Percentiles rank a stretch among this genome's conserved stretches.
phyloP scores from a whole-genome alignment of 1,284 basidiomycete genomes.

The Ceratobasidium papillatum region DNA sequence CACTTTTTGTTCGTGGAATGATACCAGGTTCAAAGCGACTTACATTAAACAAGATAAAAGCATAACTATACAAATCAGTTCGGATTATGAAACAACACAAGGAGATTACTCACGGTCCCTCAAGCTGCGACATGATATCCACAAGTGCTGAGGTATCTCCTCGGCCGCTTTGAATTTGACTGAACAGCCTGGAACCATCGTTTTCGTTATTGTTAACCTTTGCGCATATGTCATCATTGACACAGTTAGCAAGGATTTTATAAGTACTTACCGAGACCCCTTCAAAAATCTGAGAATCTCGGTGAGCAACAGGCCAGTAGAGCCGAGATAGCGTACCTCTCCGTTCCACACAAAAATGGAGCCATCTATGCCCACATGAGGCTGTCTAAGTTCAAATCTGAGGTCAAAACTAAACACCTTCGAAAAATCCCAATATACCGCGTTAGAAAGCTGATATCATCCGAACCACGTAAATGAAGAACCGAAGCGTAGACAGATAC shows the following conservation, averaged over 20 bases:
- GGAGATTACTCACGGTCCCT: slow-evolving; percentile 80
- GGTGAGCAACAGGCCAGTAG: slow-evolving; percentile 9
- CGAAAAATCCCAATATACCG: not conserved
- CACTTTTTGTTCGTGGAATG: slow-evolving; percentile 24
- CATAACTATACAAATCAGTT: slow-evolving; percentile 65
- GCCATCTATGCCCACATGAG: slow-evolving; percentile 64
- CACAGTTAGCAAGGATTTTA: not conserved
- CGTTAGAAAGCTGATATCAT: slow-evolving; percentile 53
- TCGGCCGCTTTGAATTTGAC: slow-evolving; percentile 57
- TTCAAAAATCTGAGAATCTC: slow-evolving; percentile 69
- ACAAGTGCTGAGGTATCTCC: slow-evolving; percentile 55
- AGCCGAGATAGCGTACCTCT: slow-evolving; percentile 65
- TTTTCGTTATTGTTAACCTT: slow-evolving; percentile 67
- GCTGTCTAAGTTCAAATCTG: slow-evolving; percentile 61
- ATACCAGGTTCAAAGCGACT: not conserved
- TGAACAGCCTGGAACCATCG: slow-evolving; percentile 77
- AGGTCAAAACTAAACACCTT: not conserved
- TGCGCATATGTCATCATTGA: slow-evolving; percentile 2
- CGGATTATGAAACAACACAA: slow-evolving; percentile 28
- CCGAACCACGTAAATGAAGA: slow-evolving; percentile 75
- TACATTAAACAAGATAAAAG: slow-evolving; percentile 83
- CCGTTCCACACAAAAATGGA: slow-evolving; percentile 90
- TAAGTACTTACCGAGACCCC: slow-evolving; percentile 66
- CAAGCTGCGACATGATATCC: slow-evolving; percentile 68
- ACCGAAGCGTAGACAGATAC: slow-evolving; percentile 75